Evolutionary conservation across 148 eudicot genomes (phyloP).

Genomic region (Rheum nobile): DNA sequence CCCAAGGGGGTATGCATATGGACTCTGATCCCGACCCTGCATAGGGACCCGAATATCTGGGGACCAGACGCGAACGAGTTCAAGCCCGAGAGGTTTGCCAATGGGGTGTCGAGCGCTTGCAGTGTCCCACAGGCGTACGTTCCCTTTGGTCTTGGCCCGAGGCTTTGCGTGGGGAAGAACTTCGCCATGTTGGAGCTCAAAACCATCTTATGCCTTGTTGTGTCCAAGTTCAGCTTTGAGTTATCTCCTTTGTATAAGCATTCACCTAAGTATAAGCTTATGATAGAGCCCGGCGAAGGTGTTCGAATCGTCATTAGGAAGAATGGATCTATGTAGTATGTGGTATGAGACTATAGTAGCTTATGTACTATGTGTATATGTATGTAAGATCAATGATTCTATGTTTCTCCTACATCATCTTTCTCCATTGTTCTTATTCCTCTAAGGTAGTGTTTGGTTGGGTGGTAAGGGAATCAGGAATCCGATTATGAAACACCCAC

Average conservation of each 20-base stretch:
- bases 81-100: conserved; percentile 39
- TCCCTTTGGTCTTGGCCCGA: conserved; percentile 47
- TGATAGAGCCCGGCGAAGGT: conserved; percentile 40
- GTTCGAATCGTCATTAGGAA: conserved; percentile 8
- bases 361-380: too few species aligned
- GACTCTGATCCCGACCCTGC: conserved; percentile 45
- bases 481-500: too few species aligned
- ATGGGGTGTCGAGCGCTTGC: conserved; percentile 37
- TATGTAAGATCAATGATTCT: too few species aligned
- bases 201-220: conserved; percentile 24
- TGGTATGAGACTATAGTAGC: too few species aligned
- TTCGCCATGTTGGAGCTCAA: conserved; percentile 41
- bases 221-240: conserved; percentile 28
- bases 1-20: conserved; percentile 49
- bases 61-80: conserved; percentile 38
- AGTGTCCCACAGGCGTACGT: conserved; percentile 40
- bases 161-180: conserved; percentile 38
- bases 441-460: too few species aligned
- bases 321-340: background rate
- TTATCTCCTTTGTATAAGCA: conserved; percentile 34
- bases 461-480: too few species aligned
- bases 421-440: too few species aligned
- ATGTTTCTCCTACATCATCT: too few species aligned
- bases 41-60: conserved; percentile 38
- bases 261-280: conserved; percentile 38